Evolutionary conservation across 75 land plant species (phyloP), one percentile per base, ranked within the genome.

Genomic region (Isoetes taiwanensis): DNA sequence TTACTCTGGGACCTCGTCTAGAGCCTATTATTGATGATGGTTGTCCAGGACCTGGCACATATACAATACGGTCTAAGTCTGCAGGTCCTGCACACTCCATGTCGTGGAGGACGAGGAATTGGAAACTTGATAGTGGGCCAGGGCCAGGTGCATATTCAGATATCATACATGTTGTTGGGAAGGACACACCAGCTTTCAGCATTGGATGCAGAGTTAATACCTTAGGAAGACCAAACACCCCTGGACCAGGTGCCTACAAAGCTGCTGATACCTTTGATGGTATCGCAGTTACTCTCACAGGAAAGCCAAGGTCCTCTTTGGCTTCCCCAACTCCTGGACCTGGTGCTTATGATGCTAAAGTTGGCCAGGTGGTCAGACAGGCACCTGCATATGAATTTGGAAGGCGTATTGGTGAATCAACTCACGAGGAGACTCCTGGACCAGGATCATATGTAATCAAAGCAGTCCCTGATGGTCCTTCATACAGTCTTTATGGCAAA

Each of bases 201-300:
- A 54, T 24, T 29, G 60, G 38, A 19, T 35, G 25, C 17, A 41
- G 27, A 11, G 19, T 23, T 30, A 43, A 39, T 50, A 50, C 17
- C 0, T 0, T 20, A 6, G 28, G n/a, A 1, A 3, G 5, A n/a
- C 57, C 52, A 0, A 20, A 20, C 0, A 20, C 21, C 2, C 65
- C 65, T 2, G 65, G 65, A 30, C 65, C 57, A 12, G 65, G 65
- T 0, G 56, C 57, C 1, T 63, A 63, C 32, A 54, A 37, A 1
- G 57, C 12, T n/a, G n/a, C n/a, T n/a, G n/a, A n/a, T n/a, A n/a
- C n/a, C n/a, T n/a, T n/a, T n/a, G n/a, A n/a, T n/a, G n/a, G n/a
- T n/a, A n/a, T n/a, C n/a, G n/a, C n/a, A n/a, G n/a, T n/a, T n/a
- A n/a, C n/a, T n/a, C n/a, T n/a, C n/a, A n/a, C n/a, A n/a, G n/a